Conservation (phyloP, 176 grass and related monocot species). For the Rhipidocladum racemiflorum region DNA sequence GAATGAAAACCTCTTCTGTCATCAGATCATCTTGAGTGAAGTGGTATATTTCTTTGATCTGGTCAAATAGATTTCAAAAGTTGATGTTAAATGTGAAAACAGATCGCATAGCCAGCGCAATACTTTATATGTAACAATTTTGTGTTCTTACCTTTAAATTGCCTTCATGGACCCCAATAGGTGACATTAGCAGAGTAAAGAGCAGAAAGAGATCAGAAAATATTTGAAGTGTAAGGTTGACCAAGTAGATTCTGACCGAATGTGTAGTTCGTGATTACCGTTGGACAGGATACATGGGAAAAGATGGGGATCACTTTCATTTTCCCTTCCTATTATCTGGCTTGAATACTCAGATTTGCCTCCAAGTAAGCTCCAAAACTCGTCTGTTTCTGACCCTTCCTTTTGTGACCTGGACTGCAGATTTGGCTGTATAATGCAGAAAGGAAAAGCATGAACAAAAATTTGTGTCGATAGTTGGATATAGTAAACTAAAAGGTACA, state of each 20-base stretch:
- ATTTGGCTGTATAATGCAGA: conserved; percentile 61
- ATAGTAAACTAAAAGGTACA: conserved; percentile 11
- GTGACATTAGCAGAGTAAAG: conserved; percentile 14
- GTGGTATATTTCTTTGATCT: conserved; percentile 87
- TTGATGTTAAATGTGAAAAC: conserved; percentile 14
- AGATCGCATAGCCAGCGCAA: neutral
- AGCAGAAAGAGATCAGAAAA: conserved; percentile 34
- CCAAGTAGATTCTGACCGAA: neutral
- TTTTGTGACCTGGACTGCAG: conserved; percentile 73
- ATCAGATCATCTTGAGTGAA: conserved; percentile 96
- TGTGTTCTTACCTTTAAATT: conserved; percentile 60
- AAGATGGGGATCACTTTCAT: conserved; percentile 82
- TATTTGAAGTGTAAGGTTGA: conserved; percentile 19
- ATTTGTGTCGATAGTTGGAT: neutral
- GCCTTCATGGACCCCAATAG: conserved; percentile 42
- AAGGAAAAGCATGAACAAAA: neutral
- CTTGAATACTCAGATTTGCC: conserved; percentile 82
- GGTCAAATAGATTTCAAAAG: conserved; percentile 27
- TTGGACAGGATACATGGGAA: conserved; percentile 76
- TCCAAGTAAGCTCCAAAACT: conserved; percentile 84
- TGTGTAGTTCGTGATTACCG: conserved; percentile 44
- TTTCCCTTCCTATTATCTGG: conserved; percentile 75
- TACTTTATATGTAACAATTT: neutral
- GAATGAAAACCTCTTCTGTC: conserved; percentile 85
- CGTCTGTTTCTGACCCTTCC: conserved; percentile 85